phyloP scores from a whole-genome alignment of 345 rosid genomes.

The Eucalyptus albens region DNA sequence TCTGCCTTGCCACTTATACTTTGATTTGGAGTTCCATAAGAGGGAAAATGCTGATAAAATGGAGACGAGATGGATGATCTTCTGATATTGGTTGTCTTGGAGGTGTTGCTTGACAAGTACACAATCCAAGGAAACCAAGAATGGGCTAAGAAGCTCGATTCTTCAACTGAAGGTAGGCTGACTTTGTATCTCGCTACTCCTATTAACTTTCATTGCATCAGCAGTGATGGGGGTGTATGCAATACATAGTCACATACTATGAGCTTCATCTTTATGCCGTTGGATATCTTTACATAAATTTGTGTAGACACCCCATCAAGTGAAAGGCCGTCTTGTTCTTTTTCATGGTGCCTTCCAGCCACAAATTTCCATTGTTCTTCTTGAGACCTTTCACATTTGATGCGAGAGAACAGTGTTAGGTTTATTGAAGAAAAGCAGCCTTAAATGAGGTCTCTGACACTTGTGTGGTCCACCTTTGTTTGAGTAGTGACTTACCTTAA shows the following conservation, averaged over 20 bases:
- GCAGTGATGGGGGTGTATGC: neutral
- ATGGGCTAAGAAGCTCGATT: constrained; percentile 87
- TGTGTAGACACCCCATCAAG: neutral
- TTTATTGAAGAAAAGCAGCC: no score
- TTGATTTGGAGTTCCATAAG: constrained; percentile 65
- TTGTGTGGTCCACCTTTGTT: no score
- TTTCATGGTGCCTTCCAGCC: no score
- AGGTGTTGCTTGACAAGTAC: constrained; percentile 64
- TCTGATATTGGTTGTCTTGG: constrained; percentile 52
- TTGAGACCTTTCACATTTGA: no score
- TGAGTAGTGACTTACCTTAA: no score
- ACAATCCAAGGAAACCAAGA: constrained; percentile 54
- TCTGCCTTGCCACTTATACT: constrained; percentile 88
- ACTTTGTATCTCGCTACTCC: neutral
- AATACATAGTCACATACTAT: neutral
- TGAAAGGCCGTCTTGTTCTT: no score
- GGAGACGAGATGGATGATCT: constrained; percentile 92
- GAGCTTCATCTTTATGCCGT: neutral
- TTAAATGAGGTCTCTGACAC: no score
- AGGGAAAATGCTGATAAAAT: constrained; percentile 41
- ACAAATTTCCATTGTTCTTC: no score
- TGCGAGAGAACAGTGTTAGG: no score
- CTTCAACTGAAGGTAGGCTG: constrained; percentile 66
- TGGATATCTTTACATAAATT: neutral
- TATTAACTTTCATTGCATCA: neutral